phyloP scores from a whole-genome alignment of 768 basidiomycete genomes.

The Suillus fuscotomentosus region DNA sequence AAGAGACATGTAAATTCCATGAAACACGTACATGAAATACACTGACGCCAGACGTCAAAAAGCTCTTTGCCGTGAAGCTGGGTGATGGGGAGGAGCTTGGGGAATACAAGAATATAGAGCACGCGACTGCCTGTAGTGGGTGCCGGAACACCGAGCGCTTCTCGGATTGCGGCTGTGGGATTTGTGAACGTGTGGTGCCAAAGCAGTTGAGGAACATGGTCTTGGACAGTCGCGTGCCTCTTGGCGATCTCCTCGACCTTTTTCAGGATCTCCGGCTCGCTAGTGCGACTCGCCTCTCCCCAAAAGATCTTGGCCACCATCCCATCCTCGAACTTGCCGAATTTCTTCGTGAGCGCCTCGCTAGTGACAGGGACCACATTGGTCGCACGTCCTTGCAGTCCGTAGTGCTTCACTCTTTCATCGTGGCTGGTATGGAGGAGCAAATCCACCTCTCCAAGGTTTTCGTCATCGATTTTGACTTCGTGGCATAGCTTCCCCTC shows the following conservation, averaged over 20 bases:
- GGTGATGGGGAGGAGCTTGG: neutral
- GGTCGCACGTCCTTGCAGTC: neutral
- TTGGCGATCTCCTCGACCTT: neutral
- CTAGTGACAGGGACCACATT: conserved; percentile 1
- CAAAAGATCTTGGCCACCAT: neutral
- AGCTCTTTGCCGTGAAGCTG: neutral
- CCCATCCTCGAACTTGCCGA: neutral
- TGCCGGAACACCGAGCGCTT: neutral
- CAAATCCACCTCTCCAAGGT: neutral
- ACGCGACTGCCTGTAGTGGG: neutral
- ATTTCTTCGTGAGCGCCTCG: neutral
- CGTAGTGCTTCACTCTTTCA: neutral
- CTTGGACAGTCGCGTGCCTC: neutral
- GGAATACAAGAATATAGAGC: neutral
- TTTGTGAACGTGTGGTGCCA: neutral
- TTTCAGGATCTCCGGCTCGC: neutral
- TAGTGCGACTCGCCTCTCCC: neutral
- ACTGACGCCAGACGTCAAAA: neutral
- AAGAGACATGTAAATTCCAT: neutral
- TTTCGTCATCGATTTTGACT: neutral
- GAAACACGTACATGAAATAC: neutral
- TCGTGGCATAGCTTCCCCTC: neutral
- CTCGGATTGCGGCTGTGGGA: neutral
- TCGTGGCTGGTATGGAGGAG: neutral
- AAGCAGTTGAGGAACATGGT: neutral